These are phyloP conservation scores for Pseudoperonospora humuli DNA, from an alignment of 352 stramenopile genomes.

Conservation along the genomic window DNA sequence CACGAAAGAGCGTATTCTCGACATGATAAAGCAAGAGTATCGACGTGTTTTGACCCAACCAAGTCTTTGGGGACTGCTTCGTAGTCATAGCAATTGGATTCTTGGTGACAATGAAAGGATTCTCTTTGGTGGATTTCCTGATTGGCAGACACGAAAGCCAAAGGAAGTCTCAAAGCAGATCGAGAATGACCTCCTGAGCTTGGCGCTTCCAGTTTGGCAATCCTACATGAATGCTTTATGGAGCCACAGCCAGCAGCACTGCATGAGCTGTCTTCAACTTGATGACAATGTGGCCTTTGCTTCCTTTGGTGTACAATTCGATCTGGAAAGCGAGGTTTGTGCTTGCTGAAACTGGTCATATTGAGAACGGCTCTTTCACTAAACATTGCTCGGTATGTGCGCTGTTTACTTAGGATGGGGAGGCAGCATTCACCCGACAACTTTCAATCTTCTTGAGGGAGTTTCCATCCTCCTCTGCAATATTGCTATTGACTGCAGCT, in stretches of 20 bases:
- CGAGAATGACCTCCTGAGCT: neutral
- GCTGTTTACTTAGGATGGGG: constrained; percentile 1
- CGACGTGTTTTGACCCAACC: constrained; percentile 4
- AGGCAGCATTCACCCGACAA: neutral
- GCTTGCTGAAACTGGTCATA: neutral
- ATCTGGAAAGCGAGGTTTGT: constrained; percentile 15
- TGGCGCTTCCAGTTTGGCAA: constrained; percentile 10
- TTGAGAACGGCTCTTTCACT: neutral
- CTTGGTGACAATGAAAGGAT: constrained; percentile 8
- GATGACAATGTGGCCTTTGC: constrained; percentile 5
- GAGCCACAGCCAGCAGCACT: neutral
- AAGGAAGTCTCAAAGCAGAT: neutral
- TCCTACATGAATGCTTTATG: constrained; percentile 12
- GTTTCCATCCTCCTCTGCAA: constrained; percentile 1
- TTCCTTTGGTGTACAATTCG: constrained; percentile 1
- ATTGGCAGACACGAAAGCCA: neutral
- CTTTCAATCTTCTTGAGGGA: constrained; percentile 8
- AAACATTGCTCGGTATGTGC: neutral
- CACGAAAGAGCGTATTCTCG: constrained; percentile 6
- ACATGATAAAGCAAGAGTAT: constrained; percentile 15
- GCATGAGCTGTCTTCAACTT: constrained; percentile 2
- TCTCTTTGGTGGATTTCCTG: constrained; percentile 7
- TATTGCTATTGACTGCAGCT: constrained; percentile 6
- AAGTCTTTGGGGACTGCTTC: constrained; percentile 6
- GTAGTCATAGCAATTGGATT: constrained; percentile 16